These are phyloP conservation scores for Trichophyton verrucosum DNA, from an alignment of 2,329 filamentous ascomycete species.

Conservation along the genomic window DNA sequence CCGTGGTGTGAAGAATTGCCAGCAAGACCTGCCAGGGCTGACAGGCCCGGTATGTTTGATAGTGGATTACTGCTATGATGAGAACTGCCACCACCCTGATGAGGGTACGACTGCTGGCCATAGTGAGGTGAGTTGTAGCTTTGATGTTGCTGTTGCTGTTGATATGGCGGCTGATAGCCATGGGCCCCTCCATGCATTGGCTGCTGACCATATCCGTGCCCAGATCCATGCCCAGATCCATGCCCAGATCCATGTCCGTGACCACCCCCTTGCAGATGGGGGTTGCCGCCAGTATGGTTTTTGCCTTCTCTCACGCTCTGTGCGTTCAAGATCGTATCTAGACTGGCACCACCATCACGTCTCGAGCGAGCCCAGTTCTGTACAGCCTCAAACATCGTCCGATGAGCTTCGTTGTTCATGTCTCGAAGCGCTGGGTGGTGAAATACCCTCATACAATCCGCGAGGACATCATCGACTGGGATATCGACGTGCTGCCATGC, in stretches of 20 bases:
- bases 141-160: slow-evolving; percentile 1
- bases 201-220: neutral
- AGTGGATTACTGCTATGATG: slow-evolving; percentile 21
- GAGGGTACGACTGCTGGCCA: neutral
- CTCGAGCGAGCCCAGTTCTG: slow-evolving; percentile 65
- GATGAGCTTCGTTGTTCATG: slow-evolving; percentile 64
- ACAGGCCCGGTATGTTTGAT: slow-evolving; percentile 13
- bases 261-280: slow-evolving; percentile 14
- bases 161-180: neutral
- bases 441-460: slow-evolving; percentile 71
- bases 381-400: slow-evolving; percentile 79
- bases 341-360: slow-evolving; percentile 50
- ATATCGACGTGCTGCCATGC: slow-evolving; percentile 85
- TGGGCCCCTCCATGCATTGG: neutral
- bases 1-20: slow-evolving; percentile 7
- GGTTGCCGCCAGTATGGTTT: slow-evolving; percentile 48
- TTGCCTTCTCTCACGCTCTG: slow-evolving; percentile 70
- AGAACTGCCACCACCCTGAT: neutral
- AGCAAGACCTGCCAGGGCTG: slow-evolving; percentile 9
- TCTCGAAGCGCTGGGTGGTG: slow-evolving; percentile 81
- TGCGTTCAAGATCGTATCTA: slow-evolving; percentile 67
- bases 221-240: slow-evolving; percentile 3
- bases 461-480: slow-evolving; percentile 67
- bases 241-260: slow-evolving; percentile 7
- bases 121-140: neutral